Evolutionary conservation across 2,329 filamentous ascomycete genomes (phyloP).

Genomic region (Chaetomium sp.): DNA sequence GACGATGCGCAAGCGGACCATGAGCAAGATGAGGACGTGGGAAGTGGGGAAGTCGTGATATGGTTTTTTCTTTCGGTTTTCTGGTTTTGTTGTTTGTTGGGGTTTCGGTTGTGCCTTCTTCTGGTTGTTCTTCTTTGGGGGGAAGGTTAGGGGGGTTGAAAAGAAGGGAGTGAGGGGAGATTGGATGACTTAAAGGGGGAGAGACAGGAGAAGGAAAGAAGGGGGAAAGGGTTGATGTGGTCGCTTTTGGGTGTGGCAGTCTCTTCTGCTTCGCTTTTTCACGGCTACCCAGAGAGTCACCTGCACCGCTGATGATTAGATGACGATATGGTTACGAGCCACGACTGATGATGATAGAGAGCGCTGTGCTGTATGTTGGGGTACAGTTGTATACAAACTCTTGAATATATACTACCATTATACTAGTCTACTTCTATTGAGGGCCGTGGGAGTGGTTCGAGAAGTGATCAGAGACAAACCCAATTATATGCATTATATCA

Average conservation of each 20-base stretch:
- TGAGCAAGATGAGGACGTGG: slow-evolving; percentile 60
- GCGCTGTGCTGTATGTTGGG: background rate
- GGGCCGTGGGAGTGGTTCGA: too few species aligned
- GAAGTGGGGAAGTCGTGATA: slow-evolving; percentile 37
- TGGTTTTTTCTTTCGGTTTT: background rate
- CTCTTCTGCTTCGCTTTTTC: background rate
- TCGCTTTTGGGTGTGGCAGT: background rate
- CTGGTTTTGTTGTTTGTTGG: background rate
- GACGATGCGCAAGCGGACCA: slow-evolving; percentile 57
- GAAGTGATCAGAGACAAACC: background rate
- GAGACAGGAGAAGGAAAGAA: background rate
- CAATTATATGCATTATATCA: background rate
- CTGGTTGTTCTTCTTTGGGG: too few species aligned
- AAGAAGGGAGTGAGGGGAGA: background rate
- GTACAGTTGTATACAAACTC: background rate
- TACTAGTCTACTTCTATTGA: background rate
- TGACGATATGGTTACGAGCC: slow-evolving; percentile 7
- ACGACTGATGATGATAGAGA: slow-evolving; percentile 25
- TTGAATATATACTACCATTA: background rate
- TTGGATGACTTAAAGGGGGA: background rate
- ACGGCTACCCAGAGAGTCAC: background rate
- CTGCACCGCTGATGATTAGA: background rate
- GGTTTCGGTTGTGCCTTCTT: too few species aligned
- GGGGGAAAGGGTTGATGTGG: background rate
- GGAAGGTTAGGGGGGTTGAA: background rate